Conservation (phyloP, 257 asterid genomes). For the Solanum chiquidenum region DNA sequence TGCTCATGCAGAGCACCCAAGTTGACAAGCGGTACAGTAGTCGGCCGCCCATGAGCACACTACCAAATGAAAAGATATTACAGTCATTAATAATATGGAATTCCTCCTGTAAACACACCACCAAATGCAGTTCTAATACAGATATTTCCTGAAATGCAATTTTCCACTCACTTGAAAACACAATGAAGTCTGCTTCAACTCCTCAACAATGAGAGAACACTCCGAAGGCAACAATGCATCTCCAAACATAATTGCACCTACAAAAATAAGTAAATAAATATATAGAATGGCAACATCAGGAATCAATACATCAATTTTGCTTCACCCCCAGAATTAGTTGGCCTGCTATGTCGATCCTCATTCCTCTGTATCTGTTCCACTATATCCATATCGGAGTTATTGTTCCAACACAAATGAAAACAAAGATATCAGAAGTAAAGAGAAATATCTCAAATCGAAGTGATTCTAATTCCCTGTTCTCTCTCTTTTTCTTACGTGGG, state of each 20-base stretch:
- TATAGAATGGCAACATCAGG: neutral
- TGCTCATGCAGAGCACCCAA: slow-evolving; percentile 47
- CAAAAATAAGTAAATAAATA: neutral
- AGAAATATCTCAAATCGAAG: neutral
- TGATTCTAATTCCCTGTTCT: neutral
- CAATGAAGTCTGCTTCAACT: slow-evolving; percentile 73
- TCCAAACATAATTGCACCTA: slow-evolving; percentile 98
- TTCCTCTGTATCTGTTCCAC: neutral
- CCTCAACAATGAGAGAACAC: slow-evolving; percentile 87
- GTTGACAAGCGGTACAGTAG: slow-evolving; percentile 79
- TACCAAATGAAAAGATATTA: slow-evolving; percentile 6
- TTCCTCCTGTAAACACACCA: neutral
- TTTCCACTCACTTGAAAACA: slow-evolving; percentile 78
- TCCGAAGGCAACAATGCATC: slow-evolving; percentile 82
- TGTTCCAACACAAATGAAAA: neutral
- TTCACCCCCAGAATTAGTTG: neutral
- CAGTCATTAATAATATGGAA: neutral
- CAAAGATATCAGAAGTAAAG: neutral
- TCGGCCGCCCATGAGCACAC: slow-evolving; percentile 99
- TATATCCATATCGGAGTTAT: neutral
- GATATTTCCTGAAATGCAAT: neutral
- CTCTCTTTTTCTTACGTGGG: neutral
- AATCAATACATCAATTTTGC: neutral
- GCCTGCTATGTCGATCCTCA: neutral
- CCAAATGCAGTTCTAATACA: neutral